These are phyloP conservation scores for Phaffia rhodozyma DNA, from an alignment of 1,284 basidiomycete genomes.

Conservation along the genomic window DNA sequence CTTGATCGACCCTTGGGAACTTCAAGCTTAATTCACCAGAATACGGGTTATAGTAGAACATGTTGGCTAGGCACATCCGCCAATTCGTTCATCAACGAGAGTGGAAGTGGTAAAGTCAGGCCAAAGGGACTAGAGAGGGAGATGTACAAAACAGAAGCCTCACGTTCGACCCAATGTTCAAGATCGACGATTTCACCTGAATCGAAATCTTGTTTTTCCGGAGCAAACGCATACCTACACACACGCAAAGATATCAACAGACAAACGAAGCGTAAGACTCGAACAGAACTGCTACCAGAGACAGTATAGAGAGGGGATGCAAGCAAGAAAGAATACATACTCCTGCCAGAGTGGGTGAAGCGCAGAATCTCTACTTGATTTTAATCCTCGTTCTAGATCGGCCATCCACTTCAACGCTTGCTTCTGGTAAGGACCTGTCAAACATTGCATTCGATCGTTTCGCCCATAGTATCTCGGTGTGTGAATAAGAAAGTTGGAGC, in stretches of 20 bases:
- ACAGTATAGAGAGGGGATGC: not conserved
- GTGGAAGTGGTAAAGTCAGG: no score
- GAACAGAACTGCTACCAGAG: not conserved
- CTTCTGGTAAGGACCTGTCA: constrained; percentile 34
- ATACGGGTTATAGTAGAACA: constrained; percentile 54
- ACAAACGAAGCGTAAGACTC: constrained; percentile 45
- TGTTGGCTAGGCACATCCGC: no score
- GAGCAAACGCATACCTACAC: constrained; percentile 20
- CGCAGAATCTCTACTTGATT: constrained; percentile 24
- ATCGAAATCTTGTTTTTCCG: constrained; percentile 30
- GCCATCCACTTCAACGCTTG: constrained; percentile 40
- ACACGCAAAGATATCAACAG: constrained; percentile 43
- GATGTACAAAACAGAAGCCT: constrained; percentile 28
- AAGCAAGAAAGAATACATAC: constrained; percentile 21
- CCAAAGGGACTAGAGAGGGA: not conserved
- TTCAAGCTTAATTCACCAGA: constrained; percentile 50
- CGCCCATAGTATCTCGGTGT: no score
- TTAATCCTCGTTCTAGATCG: constrained; percentile 32
- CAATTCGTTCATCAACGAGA: no score
- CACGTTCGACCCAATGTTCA: constrained; percentile 31
- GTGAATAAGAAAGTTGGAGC: no score
- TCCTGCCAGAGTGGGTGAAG: constrained; percentile 40
- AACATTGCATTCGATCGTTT: no score
- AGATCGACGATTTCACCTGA: constrained; percentile 31
- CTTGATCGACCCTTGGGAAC: constrained; percentile 70